Conservation (phyloP, 202 grass and related monocot species). For the Setaria italica region DNA sequence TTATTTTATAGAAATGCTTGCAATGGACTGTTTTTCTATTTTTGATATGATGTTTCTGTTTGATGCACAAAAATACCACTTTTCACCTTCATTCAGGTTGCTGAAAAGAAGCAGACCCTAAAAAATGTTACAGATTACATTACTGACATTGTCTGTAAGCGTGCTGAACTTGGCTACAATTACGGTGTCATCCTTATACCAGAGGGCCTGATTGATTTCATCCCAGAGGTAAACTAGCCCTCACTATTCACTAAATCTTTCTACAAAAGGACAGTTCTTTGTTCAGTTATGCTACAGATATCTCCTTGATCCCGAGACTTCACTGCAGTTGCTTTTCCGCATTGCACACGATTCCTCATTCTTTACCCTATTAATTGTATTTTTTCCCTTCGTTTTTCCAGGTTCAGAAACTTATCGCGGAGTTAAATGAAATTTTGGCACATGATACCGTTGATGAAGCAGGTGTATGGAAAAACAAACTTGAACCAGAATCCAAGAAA, state of each 20-base stretch:
- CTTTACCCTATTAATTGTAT: background rate
- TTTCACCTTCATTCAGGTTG: conserved; percentile 57
- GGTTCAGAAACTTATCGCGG: conserved; percentile 93
- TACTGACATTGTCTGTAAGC: conserved; percentile 87
- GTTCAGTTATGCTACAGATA: background rate
- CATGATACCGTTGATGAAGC: conserved; percentile 89
- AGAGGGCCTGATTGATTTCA: conserved; percentile 97
- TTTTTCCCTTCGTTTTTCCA: conserved; percentile 32
- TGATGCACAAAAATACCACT: background rate
- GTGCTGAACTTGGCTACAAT: conserved; percentile 93
- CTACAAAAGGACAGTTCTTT: background rate
- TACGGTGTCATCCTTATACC: conserved; percentile 98
- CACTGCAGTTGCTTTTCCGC: background rate
- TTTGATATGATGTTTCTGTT: background rate
- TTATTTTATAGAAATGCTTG: background rate
- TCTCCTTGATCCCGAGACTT: background rate
- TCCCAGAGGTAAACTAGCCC: conserved; percentile 77
- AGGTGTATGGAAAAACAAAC: conserved; percentile 94
- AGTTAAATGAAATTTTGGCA: conserved; percentile 95
- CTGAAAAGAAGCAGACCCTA: conserved; percentile 83
- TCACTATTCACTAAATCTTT: background rate
- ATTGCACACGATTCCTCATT: background rate
- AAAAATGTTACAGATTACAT: conserved; percentile 96
- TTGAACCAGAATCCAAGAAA: conserved; percentile 58
- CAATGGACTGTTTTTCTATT: background rate